These are phyloP conservation scores for Tolypocladium ovalisporum DNA, from an alignment of 2,329 filamentous ascomycete genomes.

Conservation along the genomic window DNA sequence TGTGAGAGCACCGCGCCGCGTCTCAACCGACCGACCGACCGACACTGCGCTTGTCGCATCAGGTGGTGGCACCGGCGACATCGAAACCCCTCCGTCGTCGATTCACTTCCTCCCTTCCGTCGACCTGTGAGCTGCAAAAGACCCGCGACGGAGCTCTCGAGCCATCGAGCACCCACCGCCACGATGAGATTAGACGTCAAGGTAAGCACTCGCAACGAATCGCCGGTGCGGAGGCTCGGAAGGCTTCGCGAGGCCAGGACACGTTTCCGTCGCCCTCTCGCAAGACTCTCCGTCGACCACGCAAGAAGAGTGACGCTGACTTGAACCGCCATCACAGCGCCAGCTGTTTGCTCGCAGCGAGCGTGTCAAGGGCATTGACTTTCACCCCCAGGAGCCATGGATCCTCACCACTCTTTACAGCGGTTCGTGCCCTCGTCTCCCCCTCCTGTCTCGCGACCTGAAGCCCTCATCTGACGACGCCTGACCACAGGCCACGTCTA, in stretches of 20 bases:
- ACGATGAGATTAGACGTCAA: slow-evolving; percentile 33
- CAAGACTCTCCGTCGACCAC: background rate
- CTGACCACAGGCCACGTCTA: slow-evolving; percentile 71
- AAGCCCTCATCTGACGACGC: background rate
- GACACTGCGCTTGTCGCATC: slow-evolving; percentile 1
- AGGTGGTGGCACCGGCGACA: background rate
- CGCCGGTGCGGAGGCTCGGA: background rate
- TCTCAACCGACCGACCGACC: background rate
- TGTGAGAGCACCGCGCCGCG: background rate
- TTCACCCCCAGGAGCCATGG: slow-evolving; percentile 95
- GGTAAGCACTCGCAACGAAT: slow-evolving; percentile 15
- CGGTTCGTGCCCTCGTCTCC: slow-evolving; percentile 37
- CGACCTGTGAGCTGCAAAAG: background rate
- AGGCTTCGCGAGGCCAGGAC: background rate
- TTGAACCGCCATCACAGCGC: slow-evolving; percentile 18
- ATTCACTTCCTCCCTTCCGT: background rate
- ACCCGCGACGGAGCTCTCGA: background rate
- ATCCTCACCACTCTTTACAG: slow-evolving; percentile 93
- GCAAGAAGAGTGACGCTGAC: background rate
- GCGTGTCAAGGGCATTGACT: slow-evolving; percentile 95
- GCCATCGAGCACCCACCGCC: slow-evolving; percentile 2
- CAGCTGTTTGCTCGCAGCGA: slow-evolving; percentile 66
- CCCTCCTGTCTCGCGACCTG: slow-evolving; percentile 2
- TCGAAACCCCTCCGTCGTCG: slow-evolving; percentile 1
- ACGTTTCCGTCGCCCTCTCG: background rate